A percentile compares a stretch with the other conserved stretches of the same genome.
Conservation (phyloP, 441 rosid species). For the Omphalea diandra region DNA sequence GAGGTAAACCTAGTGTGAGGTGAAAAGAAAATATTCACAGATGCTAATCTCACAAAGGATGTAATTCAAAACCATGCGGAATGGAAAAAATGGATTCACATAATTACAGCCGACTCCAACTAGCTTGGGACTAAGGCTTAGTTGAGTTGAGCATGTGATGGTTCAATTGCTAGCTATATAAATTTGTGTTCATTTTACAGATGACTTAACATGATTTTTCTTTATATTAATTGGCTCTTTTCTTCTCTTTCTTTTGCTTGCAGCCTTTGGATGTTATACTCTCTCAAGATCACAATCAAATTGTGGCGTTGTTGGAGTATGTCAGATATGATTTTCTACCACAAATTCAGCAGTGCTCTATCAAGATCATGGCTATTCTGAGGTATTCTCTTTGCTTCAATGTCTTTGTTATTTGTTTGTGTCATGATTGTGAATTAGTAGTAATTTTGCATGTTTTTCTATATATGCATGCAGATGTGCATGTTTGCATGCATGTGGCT, state of each 20-base stretch:
- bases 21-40: too few relatives aligned
- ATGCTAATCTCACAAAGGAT: too few relatives aligned
- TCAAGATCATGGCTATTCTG: constrained; percentile 86
- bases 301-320: constrained; percentile 80
- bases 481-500: neutral
- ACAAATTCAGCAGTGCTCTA: constrained; percentile 78
- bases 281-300: constrained; percentile 91
- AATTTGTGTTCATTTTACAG: neutral
- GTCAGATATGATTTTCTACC: constrained; percentile 87
- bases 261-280: constrained; percentile 97
- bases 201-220: too few relatives aligned
- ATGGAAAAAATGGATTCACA: too few relatives aligned
- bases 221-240: constrained; percentile 7
- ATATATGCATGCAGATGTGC: neutral
- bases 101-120: too few relatives aligned
- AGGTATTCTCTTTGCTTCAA: constrained; percentile 41
- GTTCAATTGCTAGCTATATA: neutral
- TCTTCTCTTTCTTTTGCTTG: constrained; percentile 29
- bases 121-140: too few relatives aligned
- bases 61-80: too few relatives aligned
- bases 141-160: too few relatives aligned
- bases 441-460: neutral
- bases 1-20: too few relatives aligned
- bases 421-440: neutral
- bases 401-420: neutral